phyloP scores from a whole-genome alignment of 2,329 filamentous ascomycete genomes.

The Fusarium abutilonis region DNA sequence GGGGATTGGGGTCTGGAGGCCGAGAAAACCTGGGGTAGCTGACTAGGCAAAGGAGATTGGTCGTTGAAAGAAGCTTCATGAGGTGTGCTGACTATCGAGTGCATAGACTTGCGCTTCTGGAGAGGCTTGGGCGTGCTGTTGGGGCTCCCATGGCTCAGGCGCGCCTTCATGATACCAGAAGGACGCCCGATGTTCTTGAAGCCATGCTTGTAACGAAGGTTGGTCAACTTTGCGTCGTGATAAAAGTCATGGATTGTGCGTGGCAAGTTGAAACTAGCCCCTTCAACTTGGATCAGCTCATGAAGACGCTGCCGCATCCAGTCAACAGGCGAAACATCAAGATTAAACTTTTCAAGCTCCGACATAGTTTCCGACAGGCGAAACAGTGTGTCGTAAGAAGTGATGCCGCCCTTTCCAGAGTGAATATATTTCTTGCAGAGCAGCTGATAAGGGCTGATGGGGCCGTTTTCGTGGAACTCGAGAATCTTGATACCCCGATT shows the following conservation, averaged over 20 bases:
- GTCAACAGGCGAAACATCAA: constrained; percentile 63
- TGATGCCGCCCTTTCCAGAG: constrained; percentile 53
- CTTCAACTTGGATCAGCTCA: constrained; percentile 57
- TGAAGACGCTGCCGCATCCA: constrained; percentile 68
- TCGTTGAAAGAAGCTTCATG: constrained; percentile 44
- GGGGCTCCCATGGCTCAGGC: constrained; percentile 40
- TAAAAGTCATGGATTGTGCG: constrained; percentile 65
- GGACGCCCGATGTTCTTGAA: constrained; percentile 68
- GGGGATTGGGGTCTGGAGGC: constrained; percentile 10
- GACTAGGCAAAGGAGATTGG: constrained; percentile 42
- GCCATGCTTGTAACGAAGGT: constrained; percentile 61
- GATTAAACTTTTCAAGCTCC: constrained; percentile 63
- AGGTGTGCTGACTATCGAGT: constrained; percentile 45
- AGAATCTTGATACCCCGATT: constrained; percentile 65
- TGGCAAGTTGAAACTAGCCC: constrained; percentile 61
- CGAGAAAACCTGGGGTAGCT: constrained; percentile 22
- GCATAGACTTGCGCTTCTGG: constrained; percentile 51
- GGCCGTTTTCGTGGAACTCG: constrained; percentile 60
- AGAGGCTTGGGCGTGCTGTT: constrained; percentile 40
- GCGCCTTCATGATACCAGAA: constrained; percentile 56
- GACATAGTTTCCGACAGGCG: constrained; percentile 64
- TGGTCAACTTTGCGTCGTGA: constrained; percentile 62
- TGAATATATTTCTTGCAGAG: constrained; percentile 62
- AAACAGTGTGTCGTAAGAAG: constrained; percentile 66
- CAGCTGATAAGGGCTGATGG: constrained; percentile 66